Evolutionary conservation across 2,329 filamentous ascomycete species (phyloP), one percentile per base, ranked within the genome.

Genomic region (Microdochium bolleyi): DNA sequence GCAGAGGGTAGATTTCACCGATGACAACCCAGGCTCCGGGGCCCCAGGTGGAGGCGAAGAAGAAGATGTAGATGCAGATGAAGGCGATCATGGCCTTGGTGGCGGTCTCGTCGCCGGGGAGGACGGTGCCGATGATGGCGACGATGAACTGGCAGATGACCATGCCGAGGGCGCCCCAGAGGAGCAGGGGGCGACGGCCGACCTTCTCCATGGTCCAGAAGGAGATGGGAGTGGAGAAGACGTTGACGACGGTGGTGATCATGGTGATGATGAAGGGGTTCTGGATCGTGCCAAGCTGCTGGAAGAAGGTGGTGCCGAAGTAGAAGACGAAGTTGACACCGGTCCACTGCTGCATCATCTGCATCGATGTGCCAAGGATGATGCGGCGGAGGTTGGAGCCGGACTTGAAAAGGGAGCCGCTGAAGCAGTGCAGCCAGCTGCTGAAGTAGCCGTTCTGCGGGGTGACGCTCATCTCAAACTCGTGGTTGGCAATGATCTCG

Each of bases 311-410:
- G 32, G 88, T 91, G 34, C 88, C 89, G 75, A 85, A 89, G 75
- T 89, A 88, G 77, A 92, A 94, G 77, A 94, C 89, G 73, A 92
- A 95, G 79, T 95, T 95, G 73, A 95, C 87, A 76, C 90, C 89
- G 24, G 88, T 92, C 82, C 77, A 82, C 71, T 88, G 85, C 71
- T 89, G 86, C 84, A 89, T 88, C 85, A 89, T 89, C 75, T 89
- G 86, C 32, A 89, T 75, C 24, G 84, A 85, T 48, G 82, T 87
- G 62, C 86, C 86, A 48, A 89, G 76, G 54, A 52, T 49, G 52
- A 51, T 49, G 38, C 48, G 50, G 34, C 49, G 25, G 21, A 50
- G 25, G 48, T 24, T 49, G 46, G 41, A 25, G 46, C 46, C 34
- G 49, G 24, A 30, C n/a, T 34, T 24, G 37, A 14, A 44, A 48